phyloP scores from a whole-genome alignment of 139 green algal species.

The Klebsormidium nitens region DNA sequence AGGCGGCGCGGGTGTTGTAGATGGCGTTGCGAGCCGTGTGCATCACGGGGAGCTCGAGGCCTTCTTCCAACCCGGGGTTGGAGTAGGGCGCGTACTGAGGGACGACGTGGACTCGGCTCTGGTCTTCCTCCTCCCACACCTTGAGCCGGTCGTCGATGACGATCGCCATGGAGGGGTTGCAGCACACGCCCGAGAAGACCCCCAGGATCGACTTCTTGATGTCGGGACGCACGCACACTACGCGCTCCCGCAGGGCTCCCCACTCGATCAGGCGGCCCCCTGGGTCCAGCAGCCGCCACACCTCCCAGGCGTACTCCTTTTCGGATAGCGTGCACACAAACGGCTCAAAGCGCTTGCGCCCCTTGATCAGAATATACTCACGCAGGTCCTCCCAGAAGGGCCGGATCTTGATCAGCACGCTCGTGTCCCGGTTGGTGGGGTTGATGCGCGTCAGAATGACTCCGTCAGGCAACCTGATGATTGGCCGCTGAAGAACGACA shows the following conservation, averaged over 20 bases:
- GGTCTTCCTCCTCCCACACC: slow-evolving; percentile 42
- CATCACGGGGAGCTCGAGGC: too few species aligned
- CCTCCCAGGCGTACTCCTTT: slow-evolving; percentile 41
- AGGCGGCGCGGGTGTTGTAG: too few species aligned
- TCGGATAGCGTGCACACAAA: slow-evolving; percentile 47
- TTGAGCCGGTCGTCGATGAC: slow-evolving; percentile 43
- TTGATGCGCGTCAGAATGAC: slow-evolving; percentile 32
- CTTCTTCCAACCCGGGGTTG: too few species aligned
- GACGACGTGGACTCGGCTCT: slow-evolving; percentile 29
- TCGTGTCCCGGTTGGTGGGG: slow-evolving; percentile 29
- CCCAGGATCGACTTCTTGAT: slow-evolving; percentile 27
- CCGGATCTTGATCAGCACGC: slow-evolving; percentile 27
- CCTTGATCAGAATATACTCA: slow-evolving; percentile 22
- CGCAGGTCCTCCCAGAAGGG: slow-evolving; percentile 37
- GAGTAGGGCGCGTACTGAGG: slow-evolving; percentile 36
- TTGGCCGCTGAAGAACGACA: slow-evolving; percentile 6
- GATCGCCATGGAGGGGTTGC: slow-evolving; percentile 25
- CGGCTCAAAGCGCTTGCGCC: slow-evolving; percentile 31
- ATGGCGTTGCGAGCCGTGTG: too few species aligned
- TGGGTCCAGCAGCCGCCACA: slow-evolving; percentile 45
- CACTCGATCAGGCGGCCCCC: slow-evolving; percentile 19
- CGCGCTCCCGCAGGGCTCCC: slow-evolving; percentile 10
- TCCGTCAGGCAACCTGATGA: slow-evolving; percentile 21
- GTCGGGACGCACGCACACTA: slow-evolving; percentile 28
- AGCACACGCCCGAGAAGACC: slow-evolving; percentile 14